These are phyloP conservation scores for Exophiala lecanii-corni DNA, from an alignment of 2,329 filamentous ascomycete genomes.

Conservation along the genomic window DNA sequence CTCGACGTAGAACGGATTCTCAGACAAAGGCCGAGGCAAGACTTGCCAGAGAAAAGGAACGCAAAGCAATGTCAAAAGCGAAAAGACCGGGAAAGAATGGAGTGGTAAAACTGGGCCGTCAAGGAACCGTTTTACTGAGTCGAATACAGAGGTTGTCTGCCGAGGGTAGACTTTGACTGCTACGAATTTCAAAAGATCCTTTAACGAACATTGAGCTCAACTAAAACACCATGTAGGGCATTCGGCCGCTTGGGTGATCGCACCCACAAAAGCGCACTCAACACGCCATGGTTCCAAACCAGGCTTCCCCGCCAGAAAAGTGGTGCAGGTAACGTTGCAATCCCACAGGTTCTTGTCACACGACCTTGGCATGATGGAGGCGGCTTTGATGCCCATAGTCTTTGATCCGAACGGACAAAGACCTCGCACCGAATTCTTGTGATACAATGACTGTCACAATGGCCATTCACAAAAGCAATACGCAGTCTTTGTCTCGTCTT, in stretches of 20 bases:
- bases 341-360: too few species aligned
- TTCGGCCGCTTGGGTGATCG: neutral
- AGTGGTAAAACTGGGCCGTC: slow-evolving; percentile 73
- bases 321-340: too few species aligned
- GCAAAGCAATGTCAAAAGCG: slow-evolving; percentile 60
- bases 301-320: too few species aligned
- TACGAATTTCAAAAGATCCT: neutral
- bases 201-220: neutral
- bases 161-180: slow-evolving; percentile 24
- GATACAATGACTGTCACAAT: neutral
- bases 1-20: slow-evolving; percentile 53
- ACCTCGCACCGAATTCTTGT: too few species aligned
- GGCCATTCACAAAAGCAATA: neutral
- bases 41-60: slow-evolving; percentile 61
- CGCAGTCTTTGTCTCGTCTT: neutral
- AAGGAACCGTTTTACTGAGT: slow-evolving; percentile 72
- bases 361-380: too few species aligned
- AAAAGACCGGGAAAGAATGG: slow-evolving; percentile 60
- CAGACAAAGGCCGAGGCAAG: slow-evolving; percentile 50
- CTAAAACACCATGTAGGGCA: neutral
- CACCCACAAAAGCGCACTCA: neutral
- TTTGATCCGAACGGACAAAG: too few species aligned
- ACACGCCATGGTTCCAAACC: neutral
- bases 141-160: slow-evolving; percentile 70
- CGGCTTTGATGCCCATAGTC: too few species aligned